A percentile compares a stretch with the other conserved stretches of the same genome.
phyloP scores from a whole-genome alignment of 1,284 basidiomycete genomes.

The Ustilago esculenta region DNA sequence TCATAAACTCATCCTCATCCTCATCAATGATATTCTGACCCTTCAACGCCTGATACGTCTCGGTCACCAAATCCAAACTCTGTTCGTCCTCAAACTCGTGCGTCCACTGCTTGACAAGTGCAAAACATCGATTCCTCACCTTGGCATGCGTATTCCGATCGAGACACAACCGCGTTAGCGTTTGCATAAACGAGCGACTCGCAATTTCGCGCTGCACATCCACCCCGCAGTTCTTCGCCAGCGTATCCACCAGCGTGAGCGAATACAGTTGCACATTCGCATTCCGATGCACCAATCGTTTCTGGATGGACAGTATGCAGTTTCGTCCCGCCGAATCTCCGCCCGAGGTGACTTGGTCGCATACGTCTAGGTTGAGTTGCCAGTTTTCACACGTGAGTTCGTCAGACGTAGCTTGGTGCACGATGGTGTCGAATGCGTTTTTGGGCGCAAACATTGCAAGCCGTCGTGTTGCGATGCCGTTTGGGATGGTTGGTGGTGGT shows the following conservation, averaged over 20 bases:
- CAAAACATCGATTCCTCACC: slow-evolving; percentile 80
- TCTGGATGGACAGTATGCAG: slow-evolving; percentile 84
- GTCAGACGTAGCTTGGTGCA: slow-evolving; percentile 93
- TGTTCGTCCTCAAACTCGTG: slow-evolving; percentile 76
- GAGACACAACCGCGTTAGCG: slow-evolving; percentile 82
- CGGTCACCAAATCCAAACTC: slow-evolving; percentile 89
- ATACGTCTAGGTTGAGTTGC: slow-evolving; percentile 93
- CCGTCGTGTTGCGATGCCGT: no score
- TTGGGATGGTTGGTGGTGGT: no score
- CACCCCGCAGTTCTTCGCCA: slow-evolving; percentile 86
- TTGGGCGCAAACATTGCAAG: slow-evolving; percentile 68
- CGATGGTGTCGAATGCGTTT: slow-evolving; percentile 92
- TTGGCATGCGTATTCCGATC: slow-evolving; percentile 93
- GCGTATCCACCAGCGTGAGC: slow-evolving; percentile 70
- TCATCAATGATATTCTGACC: slow-evolving; percentile 71
- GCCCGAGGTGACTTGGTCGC: slow-evolving; percentile 93
- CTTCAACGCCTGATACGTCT: slow-evolving; percentile 84
- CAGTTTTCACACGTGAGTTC: slow-evolving; percentile 93
- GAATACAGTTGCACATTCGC: slow-evolving; percentile 96
- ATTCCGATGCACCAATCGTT: slow-evolving; percentile 90
- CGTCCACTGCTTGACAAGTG: slow-evolving; percentile 84
- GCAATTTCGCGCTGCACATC: slow-evolving; percentile 86
- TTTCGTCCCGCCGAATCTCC: slow-evolving; percentile 74
- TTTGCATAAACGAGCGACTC: slow-evolving; percentile 87
- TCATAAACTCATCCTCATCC: slow-evolving; percentile 31